Evolutionary conservation across 1,284 basidiomycete genomes (phyloP).

Genomic region (Heterobasidion occidentale): DNA sequence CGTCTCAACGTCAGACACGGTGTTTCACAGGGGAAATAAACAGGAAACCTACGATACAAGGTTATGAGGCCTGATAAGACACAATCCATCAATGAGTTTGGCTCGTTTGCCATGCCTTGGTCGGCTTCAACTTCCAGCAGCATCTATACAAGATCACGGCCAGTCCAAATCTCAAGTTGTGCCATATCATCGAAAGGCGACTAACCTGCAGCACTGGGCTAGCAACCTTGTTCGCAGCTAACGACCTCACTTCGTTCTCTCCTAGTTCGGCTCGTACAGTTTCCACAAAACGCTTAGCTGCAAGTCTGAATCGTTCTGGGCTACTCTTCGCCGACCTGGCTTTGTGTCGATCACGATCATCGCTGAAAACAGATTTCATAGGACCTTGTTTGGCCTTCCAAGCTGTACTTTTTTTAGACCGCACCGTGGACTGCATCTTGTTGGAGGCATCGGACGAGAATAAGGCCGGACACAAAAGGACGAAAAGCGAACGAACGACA

Average conservation of each 20-base stretch:
- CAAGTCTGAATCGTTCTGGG: conserved; percentile 44
- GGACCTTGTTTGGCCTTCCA: conserved; percentile 72
- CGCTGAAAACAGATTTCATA: conserved; percentile 64
- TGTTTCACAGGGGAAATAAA: not conserved
- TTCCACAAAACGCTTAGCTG: conserved; percentile 47
- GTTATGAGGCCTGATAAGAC: conserved; percentile 76
- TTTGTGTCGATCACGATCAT: conserved; percentile 35
- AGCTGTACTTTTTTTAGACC: conserved; percentile 70
- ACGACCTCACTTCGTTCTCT: conserved; percentile 72
- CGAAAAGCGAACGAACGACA: conserved; percentile 71
- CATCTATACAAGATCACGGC: conserved; percentile 40
- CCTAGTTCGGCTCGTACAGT: conserved; percentile 45
- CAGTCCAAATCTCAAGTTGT: too few species aligned
- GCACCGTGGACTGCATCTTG: conserved; percentile 28
- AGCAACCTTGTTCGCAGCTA: conserved; percentile 78
- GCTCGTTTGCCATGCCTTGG: conserved; percentile 44
- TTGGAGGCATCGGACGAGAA: conserved; percentile 25
- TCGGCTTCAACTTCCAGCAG: conserved; percentile 74
- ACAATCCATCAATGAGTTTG: conserved; percentile 76
- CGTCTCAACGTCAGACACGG: too few species aligned
- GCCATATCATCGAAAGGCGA: not conserved
- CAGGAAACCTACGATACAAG: conserved; percentile 37
- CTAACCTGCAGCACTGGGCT: conserved; percentile 74
- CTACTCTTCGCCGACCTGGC: conserved; percentile 20
- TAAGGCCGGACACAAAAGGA: conserved; percentile 60